Conservation (phyloP, 129 eudicot genomes). For the Flaveria linearis region DNA sequence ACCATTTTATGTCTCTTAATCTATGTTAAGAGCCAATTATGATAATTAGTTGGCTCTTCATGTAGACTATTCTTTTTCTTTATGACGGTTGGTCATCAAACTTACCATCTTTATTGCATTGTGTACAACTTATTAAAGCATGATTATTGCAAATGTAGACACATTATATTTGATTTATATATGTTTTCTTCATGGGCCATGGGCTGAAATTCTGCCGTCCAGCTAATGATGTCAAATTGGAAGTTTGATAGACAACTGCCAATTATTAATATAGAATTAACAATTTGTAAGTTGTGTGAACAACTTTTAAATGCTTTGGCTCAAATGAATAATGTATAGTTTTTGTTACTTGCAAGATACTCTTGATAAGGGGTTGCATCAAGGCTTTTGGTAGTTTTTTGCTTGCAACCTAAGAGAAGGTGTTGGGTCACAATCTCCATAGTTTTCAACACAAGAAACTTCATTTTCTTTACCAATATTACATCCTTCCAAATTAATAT, state of each 20-base stretch:
- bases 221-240: not conserved
- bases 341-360: constrained; percentile 25
- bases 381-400: constrained; percentile 27
- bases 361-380: constrained; percentile 29
- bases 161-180: not conserved
- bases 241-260: not conserved
- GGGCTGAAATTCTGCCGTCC: constrained; percentile 4
- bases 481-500: too few species aligned
- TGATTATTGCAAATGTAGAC: not conserved
- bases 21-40: constrained; percentile 17
- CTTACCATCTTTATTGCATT: not conserved
- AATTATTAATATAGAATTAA: too few species aligned
- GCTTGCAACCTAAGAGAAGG: constrained; percentile 39
- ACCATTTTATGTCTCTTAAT: constrained; percentile 13
- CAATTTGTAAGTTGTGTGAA: too few species aligned
- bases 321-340: not conserved
- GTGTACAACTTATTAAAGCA: not conserved
- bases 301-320: too few species aligned
- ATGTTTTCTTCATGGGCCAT: not conserved
- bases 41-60: constrained; percentile 12
- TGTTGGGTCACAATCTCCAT: constrained; percentile 34
- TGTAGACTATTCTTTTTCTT: not conserved
- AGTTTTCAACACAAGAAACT: constrained; percentile 17
- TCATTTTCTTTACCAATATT: constrained; percentile 18
- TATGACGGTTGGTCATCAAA: not conserved